Evolutionary conservation across 129 eudicot genomes (phyloP).

Genomic region (Pittosporum tobira): DNA sequence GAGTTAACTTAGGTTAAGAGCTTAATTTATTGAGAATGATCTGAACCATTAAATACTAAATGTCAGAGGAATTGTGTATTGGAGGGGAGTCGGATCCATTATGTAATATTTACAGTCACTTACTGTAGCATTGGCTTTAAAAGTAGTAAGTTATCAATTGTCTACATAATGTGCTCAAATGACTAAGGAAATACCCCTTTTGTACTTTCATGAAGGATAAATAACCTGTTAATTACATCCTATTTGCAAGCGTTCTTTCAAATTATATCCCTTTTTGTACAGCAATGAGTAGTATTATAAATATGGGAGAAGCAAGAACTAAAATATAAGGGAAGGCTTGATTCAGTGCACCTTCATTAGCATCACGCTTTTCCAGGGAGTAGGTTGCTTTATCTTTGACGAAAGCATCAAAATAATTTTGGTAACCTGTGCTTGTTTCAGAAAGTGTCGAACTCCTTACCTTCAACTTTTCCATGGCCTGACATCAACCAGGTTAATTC

Average conservation of each 20-base stretch:
- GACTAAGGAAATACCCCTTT: too few relatives aligned
- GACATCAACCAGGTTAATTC: slow-evolving; percentile 17
- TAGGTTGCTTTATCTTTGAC: slow-evolving; percentile 39
- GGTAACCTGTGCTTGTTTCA: slow-evolving; percentile 48
- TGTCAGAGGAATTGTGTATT: too few relatives aligned
- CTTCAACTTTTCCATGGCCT: slow-evolving; percentile 97
- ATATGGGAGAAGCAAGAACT: slow-evolving; percentile 57
- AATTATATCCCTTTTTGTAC: slow-evolving; percentile 37
- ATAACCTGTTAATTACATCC: not conserved
- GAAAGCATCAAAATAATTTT: slow-evolving; percentile 75
- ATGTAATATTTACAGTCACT: too few relatives aligned
- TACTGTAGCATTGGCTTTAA: too few relatives aligned
- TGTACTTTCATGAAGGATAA: not conserved
- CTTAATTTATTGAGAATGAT: too few relatives aligned
- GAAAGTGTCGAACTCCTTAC: slow-evolving; percentile 31
- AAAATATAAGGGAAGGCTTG: slow-evolving; percentile 60
- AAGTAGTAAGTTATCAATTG: too few relatives aligned
- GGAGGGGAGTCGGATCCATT: too few relatives aligned
- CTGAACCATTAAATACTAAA: too few relatives aligned
- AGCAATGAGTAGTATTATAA: slow-evolving; percentile 53
- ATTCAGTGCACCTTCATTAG: slow-evolving; percentile 36
- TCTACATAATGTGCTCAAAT: too few relatives aligned
- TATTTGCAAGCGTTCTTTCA: not conserved
- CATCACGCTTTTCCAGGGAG: slow-evolving; percentile 28
- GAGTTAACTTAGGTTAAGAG: too few relatives aligned